Base-by-base conservation (phyloP, 352 stramenopile genomes). In the Thalassiosira mediterranea region DNA sequence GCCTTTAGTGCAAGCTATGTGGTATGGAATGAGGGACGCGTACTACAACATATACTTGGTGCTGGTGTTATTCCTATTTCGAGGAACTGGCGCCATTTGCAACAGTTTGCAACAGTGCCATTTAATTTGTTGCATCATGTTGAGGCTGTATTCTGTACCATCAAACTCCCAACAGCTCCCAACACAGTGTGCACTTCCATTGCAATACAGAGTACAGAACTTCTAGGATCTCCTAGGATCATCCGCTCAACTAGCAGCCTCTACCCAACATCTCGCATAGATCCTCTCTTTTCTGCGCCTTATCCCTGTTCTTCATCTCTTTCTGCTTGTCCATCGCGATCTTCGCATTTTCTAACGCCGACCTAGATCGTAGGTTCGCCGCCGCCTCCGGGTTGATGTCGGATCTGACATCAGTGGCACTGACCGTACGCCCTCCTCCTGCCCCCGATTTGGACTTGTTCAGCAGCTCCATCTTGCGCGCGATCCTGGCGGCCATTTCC, bases 401-500 rank as follows among this genome's bases (percentile, higher is more conserved):
- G 21, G 23, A 52, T 25, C 62, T 15, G 17, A 64, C 32, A 52
- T 72, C 48, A 17, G 34, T 53, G 4, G 15, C n/a, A 0, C 11
- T 17, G 0, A 17, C 26, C 17, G 25, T 3, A 17, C 3, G 38
- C 34, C 26, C 19, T 25, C 19, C 25, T 10, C 8, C 26, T n/a
- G 8, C 59, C 17, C 40, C 40, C 40, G 40, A 2, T 48, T 48
- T 48, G 3, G 40, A 48, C 40, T 38, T 44, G 3, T 62, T 26
- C 21, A 46, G 19, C 3, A 71, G 61, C 29, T 62, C 61, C 29
- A 63, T 23, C 25, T 71, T 71, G 13, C 61, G 61, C 17, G 61
- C 61, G 26, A 62, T 52, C 10, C 61, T 54, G 11, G 61, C 61
- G 7, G 47, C 61, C 61, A 71, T 71, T 53, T 71, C 61, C 49